Conservation (phyloP, 495 filamentous ascomycete genomes). For the Penicillium mononematosum region DNA sequence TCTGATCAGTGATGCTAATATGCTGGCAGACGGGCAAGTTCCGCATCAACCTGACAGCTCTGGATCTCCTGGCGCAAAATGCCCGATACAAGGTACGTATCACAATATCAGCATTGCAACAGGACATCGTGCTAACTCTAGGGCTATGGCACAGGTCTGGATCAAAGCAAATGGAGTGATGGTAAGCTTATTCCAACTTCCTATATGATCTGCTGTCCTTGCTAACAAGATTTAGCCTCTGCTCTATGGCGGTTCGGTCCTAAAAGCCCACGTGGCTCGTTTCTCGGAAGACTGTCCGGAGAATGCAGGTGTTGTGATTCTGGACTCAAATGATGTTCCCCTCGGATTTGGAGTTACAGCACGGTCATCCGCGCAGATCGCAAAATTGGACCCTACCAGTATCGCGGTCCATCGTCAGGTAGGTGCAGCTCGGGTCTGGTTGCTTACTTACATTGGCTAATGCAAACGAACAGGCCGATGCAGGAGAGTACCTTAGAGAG, state of each 20-base stretch:
- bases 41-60: constrained; percentile 42
- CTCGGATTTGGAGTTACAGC: constrained; percentile 76
- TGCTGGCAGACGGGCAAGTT: constrained; percentile 86
- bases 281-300: constrained; percentile 78
- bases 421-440: not conserved
- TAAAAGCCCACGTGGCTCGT: constrained; percentile 88
- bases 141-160: constrained; percentile 52
- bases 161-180: constrained; percentile 86
- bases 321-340: constrained; percentile 7
- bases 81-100: constrained; percentile 71
- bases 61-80: constrained; percentile 82
- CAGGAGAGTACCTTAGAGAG: constrained; percentile 90
- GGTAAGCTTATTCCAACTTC: constrained; percentile 22
- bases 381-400: constrained; percentile 82
- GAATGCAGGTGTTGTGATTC: constrained; percentile 37
- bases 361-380: constrained; percentile 74
- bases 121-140: not conserved
- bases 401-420: constrained; percentile 65
- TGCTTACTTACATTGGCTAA: not conserved
- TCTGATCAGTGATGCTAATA: constrained; percentile 12
- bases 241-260: not conserved
- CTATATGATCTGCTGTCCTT: not conserved
- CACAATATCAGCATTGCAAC: not conserved
- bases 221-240: not conserved
- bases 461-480: constrained; percentile 64